Evolutionary conservation across 148 eudicot genomes (phyloP).

Genomic region (Chenopodium berlandieri): DNA sequence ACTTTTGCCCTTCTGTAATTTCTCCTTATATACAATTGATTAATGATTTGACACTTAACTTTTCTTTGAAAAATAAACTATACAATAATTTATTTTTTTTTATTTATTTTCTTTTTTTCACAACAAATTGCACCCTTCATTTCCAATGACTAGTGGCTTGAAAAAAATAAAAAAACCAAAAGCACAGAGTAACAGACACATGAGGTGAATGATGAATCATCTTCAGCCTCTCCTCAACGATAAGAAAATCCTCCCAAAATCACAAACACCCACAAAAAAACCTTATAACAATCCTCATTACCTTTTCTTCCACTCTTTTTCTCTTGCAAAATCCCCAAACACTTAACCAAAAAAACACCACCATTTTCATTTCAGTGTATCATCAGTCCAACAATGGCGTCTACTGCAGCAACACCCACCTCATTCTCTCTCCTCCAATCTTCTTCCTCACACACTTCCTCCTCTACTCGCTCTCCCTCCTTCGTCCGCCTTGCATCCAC

Average conservation of each 20-base stretch:
- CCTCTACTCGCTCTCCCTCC: constrained; percentile 38
- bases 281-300: constrained; percentile 9
- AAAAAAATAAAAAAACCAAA: constrained; percentile 8
- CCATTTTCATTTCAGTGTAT: neutral
- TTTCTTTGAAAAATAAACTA: no score
- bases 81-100: neutral
- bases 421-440: constrained; percentile 51
- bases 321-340: neutral
- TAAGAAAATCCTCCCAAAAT: constrained; percentile 36
- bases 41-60: no score
- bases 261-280: neutral
- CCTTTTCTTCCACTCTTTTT: neutral
- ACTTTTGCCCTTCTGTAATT: no score
- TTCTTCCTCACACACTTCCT: constrained; percentile 41
- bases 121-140: neutral
- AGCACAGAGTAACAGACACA: constrained; percentile 9
- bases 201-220: constrained; percentile 8
- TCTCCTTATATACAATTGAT: no score
- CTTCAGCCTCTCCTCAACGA: constrained; percentile 57
- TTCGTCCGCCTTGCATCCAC: constrained; percentile 41
- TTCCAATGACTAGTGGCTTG: constrained; percentile 10
- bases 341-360: constrained; percentile 6
- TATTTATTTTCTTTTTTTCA: neutral
- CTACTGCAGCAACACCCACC: constrained; percentile 58
- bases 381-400: constrained; percentile 49